These are phyloP conservation scores for Plantago elongata DNA, from an alignment of 257 asterid species.

Conservation along the genomic window DNA sequence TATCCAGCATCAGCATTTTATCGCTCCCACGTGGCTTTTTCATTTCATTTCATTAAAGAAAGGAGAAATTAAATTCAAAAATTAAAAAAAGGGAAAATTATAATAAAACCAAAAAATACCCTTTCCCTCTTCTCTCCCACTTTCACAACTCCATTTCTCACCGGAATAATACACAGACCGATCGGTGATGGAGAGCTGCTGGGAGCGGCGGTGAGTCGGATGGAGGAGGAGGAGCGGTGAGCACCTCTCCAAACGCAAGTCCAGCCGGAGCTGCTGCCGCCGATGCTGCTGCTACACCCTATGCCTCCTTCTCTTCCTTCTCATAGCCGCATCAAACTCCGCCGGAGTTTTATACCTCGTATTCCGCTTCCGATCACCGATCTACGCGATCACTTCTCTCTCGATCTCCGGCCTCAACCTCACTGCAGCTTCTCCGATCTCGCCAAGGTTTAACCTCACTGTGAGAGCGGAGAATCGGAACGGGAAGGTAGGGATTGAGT, in stretches of 20 bases:
- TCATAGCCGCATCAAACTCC: constrained; percentile 44
- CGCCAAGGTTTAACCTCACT: constrained; percentile 65
- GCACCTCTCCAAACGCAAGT: constrained; percentile 28
- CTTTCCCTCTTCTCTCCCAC: too few species aligned
- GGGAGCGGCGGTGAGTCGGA: constrained; percentile 75
- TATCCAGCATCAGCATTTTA: too few species aligned
- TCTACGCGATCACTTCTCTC: constrained; percentile 40
- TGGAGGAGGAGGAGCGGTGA: constrained; percentile 63
- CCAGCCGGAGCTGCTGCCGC: constrained; percentile 42
- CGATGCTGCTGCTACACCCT: constrained; percentile 49
- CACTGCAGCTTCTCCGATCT: constrained; percentile 43
- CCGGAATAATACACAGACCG: too few species aligned
- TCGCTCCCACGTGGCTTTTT: too few species aligned
- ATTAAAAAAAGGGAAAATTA: too few species aligned
- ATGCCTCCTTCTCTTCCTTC: constrained; percentile 36
- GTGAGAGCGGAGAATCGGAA: constrained; percentile 67
- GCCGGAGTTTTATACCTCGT: constrained; percentile 71
- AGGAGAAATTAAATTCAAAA: too few species aligned
- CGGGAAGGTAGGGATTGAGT: constrained; percentile 63
- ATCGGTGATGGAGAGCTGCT: constrained; percentile 50
- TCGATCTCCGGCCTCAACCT: constrained; percentile 45
- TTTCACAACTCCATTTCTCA: too few species aligned
- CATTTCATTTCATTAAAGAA: too few species aligned
- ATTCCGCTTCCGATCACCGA: constrained; percentile 61
- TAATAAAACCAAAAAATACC: too few species aligned